These are phyloP conservation scores for Neofusicoccum kwambonambiense DNA, from an alignment of 2,329 filamentous ascomycete genomes.

Conservation along the genomic window DNA sequence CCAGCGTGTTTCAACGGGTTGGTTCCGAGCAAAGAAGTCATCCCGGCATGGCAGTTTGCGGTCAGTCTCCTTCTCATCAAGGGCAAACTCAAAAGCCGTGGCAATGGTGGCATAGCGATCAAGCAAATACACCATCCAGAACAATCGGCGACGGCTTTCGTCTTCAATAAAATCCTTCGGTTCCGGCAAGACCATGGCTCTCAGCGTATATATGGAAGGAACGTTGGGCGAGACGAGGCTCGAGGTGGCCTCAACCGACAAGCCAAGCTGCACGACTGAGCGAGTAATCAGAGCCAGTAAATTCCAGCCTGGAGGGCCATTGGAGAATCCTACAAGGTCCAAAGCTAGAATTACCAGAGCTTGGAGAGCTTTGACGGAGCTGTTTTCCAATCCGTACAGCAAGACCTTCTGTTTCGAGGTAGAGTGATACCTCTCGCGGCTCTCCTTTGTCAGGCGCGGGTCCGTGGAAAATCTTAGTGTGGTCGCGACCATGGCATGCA, in stretches of 20 bases:
- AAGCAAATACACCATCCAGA: constrained; percentile 92
- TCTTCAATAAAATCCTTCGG: constrained; percentile 85
- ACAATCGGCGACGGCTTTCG: constrained; percentile 77
- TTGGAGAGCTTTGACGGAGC: constrained; percentile 82
- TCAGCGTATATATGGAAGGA: constrained; percentile 83
- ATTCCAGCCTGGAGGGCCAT: constrained; percentile 90
- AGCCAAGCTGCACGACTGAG: constrained; percentile 81
- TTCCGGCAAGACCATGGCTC: constrained; percentile 81
- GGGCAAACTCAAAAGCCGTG: constrained; percentile 86
- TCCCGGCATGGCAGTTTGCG: constrained; percentile 83
- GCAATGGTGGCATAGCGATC: constrained; percentile 89
- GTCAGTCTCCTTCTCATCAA: constrained; percentile 88
- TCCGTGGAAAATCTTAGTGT: constrained; percentile 83
- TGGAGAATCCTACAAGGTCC: constrained; percentile 81
- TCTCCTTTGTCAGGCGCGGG: constrained; percentile 68
- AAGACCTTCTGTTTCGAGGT: constrained; percentile 83
- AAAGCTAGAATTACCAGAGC: constrained; percentile 83
- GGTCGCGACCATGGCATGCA: constrained; percentile 87
- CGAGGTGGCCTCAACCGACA: constrained; percentile 80
- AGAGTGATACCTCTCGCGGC: constrained; percentile 72
- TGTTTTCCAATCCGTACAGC: constrained; percentile 84
- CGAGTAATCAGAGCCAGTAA: constrained; percentile 84
- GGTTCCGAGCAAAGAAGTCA: constrained; percentile 79
- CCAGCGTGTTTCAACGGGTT: constrained; percentile 80
- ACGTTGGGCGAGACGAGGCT: constrained; percentile 74